Evolutionary conservation across 495 filamentous ascomycete genomes (phyloP).

Genomic region (Hyaloscypha bicolor): DNA sequence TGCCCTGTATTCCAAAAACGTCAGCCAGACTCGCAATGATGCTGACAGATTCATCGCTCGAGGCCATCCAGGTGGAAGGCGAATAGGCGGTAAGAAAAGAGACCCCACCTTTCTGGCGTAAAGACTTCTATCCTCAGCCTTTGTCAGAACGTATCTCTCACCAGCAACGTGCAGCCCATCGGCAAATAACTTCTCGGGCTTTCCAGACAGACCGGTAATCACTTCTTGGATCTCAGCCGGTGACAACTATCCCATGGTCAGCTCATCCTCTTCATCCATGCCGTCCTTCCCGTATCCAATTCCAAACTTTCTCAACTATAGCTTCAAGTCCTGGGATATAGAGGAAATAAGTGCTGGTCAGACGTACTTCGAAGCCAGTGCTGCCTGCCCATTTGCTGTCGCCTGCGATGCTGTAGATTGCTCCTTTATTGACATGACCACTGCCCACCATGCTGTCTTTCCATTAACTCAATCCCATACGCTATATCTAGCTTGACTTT

Average conservation of each 20-base stretch:
- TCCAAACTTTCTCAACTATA: neutral
- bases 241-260: conserved; percentile 46
- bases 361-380: conserved; percentile 69
- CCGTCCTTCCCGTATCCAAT: neutral
- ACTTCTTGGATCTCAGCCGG: conserved; percentile 65
- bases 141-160: conserved; percentile 70
- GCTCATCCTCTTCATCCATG: neutral
- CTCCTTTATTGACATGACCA: conserved; percentile 83
- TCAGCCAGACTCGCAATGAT: neutral
- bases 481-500: neutral
- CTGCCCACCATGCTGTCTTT: conserved; percentile 73
- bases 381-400: conserved; percentile 83
- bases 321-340: neutral
- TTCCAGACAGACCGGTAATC: conserved; percentile 48
- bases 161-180: conserved; percentile 73
- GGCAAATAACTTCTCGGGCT: conserved; percentile 48
- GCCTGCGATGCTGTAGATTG: conserved; percentile 80
- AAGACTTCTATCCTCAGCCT: conserved; percentile 70
- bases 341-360: conserved; percentile 16
- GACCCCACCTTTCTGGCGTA: conserved; percentile 80
- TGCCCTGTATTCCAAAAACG: conserved; percentile 57
- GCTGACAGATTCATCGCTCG: too few relatives aligned
- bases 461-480: conserved; percentile 14
- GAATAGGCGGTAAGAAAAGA: conserved; percentile 6
- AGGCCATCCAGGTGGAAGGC: neutral